Evolutionary conservation across 1,284 basidiomycete species (phyloP).

Genomic region (Cryptococcus wingfieldii): DNA sequence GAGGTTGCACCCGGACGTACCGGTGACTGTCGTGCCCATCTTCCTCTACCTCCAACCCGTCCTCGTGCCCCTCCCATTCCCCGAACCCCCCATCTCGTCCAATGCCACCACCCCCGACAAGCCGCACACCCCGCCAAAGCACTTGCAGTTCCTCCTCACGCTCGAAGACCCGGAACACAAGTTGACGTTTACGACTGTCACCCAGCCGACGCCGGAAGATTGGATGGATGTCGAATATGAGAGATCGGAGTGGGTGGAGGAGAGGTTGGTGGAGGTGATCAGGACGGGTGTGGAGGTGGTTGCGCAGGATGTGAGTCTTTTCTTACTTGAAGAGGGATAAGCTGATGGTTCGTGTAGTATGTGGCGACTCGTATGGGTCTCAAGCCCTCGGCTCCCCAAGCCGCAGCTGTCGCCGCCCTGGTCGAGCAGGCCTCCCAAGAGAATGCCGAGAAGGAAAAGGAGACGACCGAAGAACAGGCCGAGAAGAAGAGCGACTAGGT

Average conservation of each 20-base stretch:
- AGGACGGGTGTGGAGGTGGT: constrained; percentile 75
- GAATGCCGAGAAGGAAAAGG: not conserved
- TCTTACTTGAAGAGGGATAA: not conserved
- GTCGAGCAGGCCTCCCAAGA: constrained; percentile 13
- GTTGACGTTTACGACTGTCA: constrained; percentile 68
- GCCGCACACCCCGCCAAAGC: constrained; percentile 46
- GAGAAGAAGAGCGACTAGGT: constrained; percentile 2
- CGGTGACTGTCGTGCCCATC: constrained; percentile 83
- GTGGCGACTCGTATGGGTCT: constrained; percentile 48
- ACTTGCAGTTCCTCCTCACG: constrained; percentile 80
- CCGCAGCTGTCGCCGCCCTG: constrained; percentile 11
- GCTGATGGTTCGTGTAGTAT: constrained; percentile 26
- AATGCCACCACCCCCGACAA: constrained; percentile 20
- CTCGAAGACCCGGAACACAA: constrained; percentile 76
- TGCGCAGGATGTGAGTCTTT: constrained; percentile 63
- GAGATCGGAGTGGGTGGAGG: constrained; percentile 88
- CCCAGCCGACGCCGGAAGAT: constrained; percentile 69
- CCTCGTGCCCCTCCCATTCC: constrained; percentile 57
- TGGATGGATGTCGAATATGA: constrained; percentile 87
- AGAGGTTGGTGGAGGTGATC: constrained; percentile 77
- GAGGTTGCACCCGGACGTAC: constrained; percentile 44
- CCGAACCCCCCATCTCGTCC: constrained; percentile 36
- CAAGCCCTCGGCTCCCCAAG: constrained; percentile 29
- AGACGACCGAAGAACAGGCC: not conserved
- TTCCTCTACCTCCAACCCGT: constrained; percentile 92